Percentiles rank a stretch among this genome's conserved stretches.
Conservation (phyloP, 2,329 filamentous ascomycete species). For the Trichophyton rubrum region DNA sequence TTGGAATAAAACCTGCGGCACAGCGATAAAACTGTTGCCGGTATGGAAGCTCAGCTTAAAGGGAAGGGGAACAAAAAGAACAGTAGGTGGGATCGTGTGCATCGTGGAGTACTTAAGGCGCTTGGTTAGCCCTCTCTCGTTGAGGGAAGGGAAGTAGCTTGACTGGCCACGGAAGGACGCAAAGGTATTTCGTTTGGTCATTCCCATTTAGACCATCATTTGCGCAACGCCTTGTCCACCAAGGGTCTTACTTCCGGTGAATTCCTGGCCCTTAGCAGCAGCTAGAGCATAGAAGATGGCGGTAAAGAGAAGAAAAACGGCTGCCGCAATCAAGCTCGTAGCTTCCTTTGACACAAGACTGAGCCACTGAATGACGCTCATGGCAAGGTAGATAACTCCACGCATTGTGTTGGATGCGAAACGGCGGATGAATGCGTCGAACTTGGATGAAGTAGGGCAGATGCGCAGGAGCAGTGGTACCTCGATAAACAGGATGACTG, state of each 20-base stretch:
- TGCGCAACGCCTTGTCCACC: constrained; percentile 88
- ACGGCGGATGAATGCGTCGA: constrained; percentile 78
- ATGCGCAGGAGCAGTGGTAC: constrained; percentile 92
- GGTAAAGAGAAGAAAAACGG: constrained; percentile 65
- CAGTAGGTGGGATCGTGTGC: background rate
- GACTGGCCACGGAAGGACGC: background rate
- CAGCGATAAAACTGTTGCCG: background rate
- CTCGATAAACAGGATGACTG: constrained; percentile 73
- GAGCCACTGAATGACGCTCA: constrained; percentile 75
- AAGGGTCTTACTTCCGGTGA: constrained; percentile 70
- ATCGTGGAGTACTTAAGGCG: background rate
- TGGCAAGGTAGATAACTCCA: constrained; percentile 68
- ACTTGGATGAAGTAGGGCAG: constrained; percentile 82
- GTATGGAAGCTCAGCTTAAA: background rate
- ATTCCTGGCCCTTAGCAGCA: constrained; percentile 34
- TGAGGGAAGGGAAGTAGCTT: background rate
- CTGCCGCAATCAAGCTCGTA: constrained; percentile 73
- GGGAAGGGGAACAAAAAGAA: background rate
- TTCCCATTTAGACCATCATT: constrained; percentile 67
- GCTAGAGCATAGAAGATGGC: constrained; percentile 58
- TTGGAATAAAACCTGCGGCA: background rate
- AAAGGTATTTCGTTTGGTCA: background rate
- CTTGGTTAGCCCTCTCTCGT: background rate
- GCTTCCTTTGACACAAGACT: constrained; percentile 49
- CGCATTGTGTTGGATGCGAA: constrained; percentile 97